Evolutionary conservation across 371 early-diverging fungal species (phyloP).

Genomic region (Catenaria anguillulae): DNA sequence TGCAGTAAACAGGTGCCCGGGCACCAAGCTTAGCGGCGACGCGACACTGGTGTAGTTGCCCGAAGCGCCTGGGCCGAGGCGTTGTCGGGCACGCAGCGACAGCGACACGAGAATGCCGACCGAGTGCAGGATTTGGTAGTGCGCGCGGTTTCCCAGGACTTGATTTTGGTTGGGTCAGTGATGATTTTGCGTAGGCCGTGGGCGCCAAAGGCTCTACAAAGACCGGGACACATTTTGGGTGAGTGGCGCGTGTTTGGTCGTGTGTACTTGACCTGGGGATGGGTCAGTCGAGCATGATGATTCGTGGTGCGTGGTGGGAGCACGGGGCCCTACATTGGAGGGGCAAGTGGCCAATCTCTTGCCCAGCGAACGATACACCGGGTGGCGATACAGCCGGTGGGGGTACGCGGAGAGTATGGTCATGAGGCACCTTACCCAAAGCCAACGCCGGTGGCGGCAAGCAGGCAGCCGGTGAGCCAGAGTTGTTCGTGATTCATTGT

Average conservation of each 20-base stretch:
- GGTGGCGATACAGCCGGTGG: no score
- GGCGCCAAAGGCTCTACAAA: constrained; percentile 54
- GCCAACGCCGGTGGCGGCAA: not conserved
- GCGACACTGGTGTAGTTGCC: constrained; percentile 12
- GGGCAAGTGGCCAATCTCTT: no score
- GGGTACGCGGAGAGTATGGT: no score
- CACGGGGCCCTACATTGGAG: no score
- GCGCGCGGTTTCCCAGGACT: constrained; percentile 15
- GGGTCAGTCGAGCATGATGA: no score
- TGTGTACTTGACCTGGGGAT: no score
- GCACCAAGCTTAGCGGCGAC: constrained; percentile 20
- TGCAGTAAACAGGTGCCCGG: constrained; percentile 31
- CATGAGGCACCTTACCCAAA: not conserved
- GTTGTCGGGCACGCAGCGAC: constrained; percentile 32
- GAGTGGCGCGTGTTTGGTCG: no score
- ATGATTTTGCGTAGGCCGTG: constrained; percentile 46
- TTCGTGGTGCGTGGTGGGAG: no score
- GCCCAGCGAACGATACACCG: no score
- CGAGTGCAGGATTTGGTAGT: constrained; percentile 53
- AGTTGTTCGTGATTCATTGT: not conserved
- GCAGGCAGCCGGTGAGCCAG: not conserved
- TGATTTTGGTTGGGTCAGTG: constrained; percentile 4
- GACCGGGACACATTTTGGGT: no score
- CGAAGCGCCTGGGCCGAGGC: constrained; percentile 16
- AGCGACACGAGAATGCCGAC: constrained; percentile 26